Percentiles rank a stretch among this genome's conserved stretches.
Evolutionary conservation across 805 yeast species (phyloP).

Genomic region (Cyberlindnera petersonii): DNA sequence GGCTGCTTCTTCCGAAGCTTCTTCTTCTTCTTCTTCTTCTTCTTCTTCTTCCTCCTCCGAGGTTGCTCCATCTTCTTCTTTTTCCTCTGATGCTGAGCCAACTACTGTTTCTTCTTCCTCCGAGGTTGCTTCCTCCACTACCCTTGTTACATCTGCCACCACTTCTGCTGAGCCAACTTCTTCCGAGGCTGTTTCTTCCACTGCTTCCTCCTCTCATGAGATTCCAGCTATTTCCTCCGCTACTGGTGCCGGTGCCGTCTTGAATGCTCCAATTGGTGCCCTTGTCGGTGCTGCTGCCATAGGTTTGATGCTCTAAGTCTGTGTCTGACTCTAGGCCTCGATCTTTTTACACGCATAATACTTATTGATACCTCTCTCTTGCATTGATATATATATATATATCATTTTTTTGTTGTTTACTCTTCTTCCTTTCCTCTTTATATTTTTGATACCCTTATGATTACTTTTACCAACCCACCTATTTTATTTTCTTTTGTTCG

Average conservation of each 20-base stretch:
- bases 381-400: too few relatives aligned
- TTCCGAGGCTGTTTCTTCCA: constrained; percentile 1
- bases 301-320: constrained; percentile 21
- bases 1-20: constrained; percentile 24
- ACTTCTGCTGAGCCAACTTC: constrained; percentile 5
- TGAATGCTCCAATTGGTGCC: constrained; percentile 39
- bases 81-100: constrained; percentile 18
- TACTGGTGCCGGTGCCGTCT: constrained; percentile 28
- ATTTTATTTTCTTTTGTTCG: too few relatives aligned
- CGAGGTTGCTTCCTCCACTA: constrained; percentile 18
- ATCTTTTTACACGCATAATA: neutral
- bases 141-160: constrained; percentile 19
- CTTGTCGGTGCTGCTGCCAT: constrained; percentile 37
- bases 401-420: too few relatives aligned
- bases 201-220: constrained; percentile 17
- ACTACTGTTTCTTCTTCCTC: constrained; percentile 25
- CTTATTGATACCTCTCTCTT: neutral
- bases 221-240: constrained; percentile 9
- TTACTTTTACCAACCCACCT: too few relatives aligned
- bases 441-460: too few relatives aligned
- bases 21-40: constrained; percentile 24
- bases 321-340: neutral
- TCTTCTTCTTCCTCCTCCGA: constrained; percentile 26
- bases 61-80: constrained; percentile 21
- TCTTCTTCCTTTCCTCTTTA: too few relatives aligned